A percentile compares a stretch with the other conserved stretches of the same genome.
These are phyloP conservation scores for Cyberlindnera saturnus DNA, from an alignment of 805 yeast genomes.

Conservation along the genomic window DNA sequence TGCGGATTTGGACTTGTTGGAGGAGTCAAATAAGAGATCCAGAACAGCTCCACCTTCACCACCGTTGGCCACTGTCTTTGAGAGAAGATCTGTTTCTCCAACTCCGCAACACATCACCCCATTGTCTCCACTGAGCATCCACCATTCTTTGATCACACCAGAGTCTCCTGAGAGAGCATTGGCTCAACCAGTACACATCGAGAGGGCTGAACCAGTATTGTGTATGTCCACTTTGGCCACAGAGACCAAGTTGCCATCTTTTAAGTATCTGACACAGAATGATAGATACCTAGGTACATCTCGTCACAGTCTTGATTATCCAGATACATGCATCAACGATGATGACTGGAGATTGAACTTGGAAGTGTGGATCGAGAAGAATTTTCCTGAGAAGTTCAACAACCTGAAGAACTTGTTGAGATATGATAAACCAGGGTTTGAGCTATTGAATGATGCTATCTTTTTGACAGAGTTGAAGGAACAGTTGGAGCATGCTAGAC, in stretches of 20 bases:
- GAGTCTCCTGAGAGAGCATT: slow-evolving; percentile 12
- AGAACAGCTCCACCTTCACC: slow-evolving; percentile 43
- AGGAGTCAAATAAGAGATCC: slow-evolving; percentile 28
- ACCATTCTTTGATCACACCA: slow-evolving; percentile 3
- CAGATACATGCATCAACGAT: slow-evolving; percentile 33
- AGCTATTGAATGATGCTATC: slow-evolving; percentile 23
- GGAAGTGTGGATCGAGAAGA: slow-evolving; percentile 34
- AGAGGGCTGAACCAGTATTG: slow-evolving; percentile 23
- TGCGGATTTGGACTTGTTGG: slow-evolving; percentile 15
- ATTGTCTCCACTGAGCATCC: slow-evolving; percentile 4
- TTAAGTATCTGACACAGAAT: slow-evolving; percentile 17
- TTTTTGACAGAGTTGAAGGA: slow-evolving; percentile 22
- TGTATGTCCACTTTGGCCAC: slow-evolving; percentile 2
- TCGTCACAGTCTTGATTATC: slow-evolving; percentile 20
- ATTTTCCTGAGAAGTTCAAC: slow-evolving; percentile 33
- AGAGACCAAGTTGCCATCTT: slow-evolving; percentile 5
- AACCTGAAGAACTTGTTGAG: slow-evolving; percentile 33
- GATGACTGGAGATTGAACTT: slow-evolving; percentile 40
- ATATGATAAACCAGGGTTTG: slow-evolving; percentile 26
- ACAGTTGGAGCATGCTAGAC: slow-evolving; percentile 13
- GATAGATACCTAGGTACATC: slow-evolving; percentile 11
- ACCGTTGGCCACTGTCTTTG: slow-evolving; percentile 18
- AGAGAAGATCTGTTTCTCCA: slow-evolving; percentile 21
- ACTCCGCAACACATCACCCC: slow-evolving; percentile 8
- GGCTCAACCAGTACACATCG: slow-evolving; percentile 4